These are phyloP conservation scores for Euphrasia confusa DNA, from an alignment of 257 asterid species.

Conservation along the genomic window DNA sequence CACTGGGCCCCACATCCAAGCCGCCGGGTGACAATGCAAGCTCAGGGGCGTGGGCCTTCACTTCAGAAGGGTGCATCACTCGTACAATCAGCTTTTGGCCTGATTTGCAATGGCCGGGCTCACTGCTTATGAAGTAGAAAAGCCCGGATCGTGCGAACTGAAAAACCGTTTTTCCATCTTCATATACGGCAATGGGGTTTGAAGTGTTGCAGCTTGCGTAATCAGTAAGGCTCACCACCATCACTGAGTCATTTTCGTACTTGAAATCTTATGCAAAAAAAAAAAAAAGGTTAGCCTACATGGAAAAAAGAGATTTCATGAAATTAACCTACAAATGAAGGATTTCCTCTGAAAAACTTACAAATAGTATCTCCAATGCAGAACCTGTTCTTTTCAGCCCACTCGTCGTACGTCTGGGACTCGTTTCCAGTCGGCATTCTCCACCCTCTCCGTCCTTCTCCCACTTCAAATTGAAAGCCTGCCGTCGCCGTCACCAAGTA, in stretches of 20 bases:
- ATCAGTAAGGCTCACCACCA: conserved; percentile 45
- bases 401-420: background rate
- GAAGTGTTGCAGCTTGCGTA: conserved; percentile 47
- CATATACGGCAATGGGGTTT: conserved; percentile 47
- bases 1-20: conserved; percentile 28
- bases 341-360: conserved; percentile 34
- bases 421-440: background rate
- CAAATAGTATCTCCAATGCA: background rate
- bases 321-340: too few relatives aligned
- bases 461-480: conserved; percentile 51
- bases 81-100: conserved; percentile 60
- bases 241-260: conserved; percentile 56
- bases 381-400: background rate
- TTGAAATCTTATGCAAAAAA: conserved; percentile 16
- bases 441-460: conserved; percentile 51
- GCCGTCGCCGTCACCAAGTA: conserved; percentile 20
- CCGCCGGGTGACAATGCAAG: conserved; percentile 1
- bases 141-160: conserved; percentile 44
- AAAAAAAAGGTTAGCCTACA: too few relatives aligned
- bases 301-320: too few relatives aligned
- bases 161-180: conserved; percentile 49
- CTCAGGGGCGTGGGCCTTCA: conserved; percentile 17
- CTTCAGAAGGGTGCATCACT: conserved; percentile 52
- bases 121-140: conserved; percentile 71
- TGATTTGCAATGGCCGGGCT: conserved; percentile 42